Evolutionary conservation across 192 early-diverging fungal species (phyloP), one percentile per base, ranked within the genome.

Genomic region (Anaeromyces robustus): DNA sequence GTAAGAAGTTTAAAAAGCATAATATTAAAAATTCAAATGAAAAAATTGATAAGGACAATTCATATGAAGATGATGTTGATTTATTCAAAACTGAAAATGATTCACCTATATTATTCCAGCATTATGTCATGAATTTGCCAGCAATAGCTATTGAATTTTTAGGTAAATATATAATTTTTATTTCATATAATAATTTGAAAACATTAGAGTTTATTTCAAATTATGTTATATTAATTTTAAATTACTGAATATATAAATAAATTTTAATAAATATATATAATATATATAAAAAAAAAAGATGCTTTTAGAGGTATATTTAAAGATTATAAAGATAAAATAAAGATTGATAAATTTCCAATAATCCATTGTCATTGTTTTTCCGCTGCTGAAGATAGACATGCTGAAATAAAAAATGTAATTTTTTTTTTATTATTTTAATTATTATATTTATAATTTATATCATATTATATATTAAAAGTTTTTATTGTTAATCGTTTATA

Each of bases 41-140:
- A 37, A 16, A 80, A 77, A 79, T 79, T 52, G 34, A 80, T 59
- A 13, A 79, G 87, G 79, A 84, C 82, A 29, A 81, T 30, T 29
- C 30, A 12, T 30, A 79, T 1, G 77, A 80, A n/a, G 39, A 81
- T 26, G 26, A 79, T 78, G 30, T 41, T 59, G 39, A 85, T 80
- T 68, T 87, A 83, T 77, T 80, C 29, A 28, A 43, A 77, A 28
- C 68, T 79, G 78, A 77, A 37, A 80, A 29, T 30, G 77, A 37
- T 19, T 77, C 59, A 32, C 78, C 30, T 79, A 78, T 4, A 89
- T 88, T 84, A 85, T 97, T 98, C 82, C 88, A 96, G 78, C 98
- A 99, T 83, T 98, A 96, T 83, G 93, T 99, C 0, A 98, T 99
- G 97, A 99, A 99, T 84, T 88, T 99, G 29, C 98, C 98, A 0